Percentiles rank a stretch among this genome's conserved stretches.
Conservation (phyloP, 805 yeast genomes). For the Candida koratica region DNA sequence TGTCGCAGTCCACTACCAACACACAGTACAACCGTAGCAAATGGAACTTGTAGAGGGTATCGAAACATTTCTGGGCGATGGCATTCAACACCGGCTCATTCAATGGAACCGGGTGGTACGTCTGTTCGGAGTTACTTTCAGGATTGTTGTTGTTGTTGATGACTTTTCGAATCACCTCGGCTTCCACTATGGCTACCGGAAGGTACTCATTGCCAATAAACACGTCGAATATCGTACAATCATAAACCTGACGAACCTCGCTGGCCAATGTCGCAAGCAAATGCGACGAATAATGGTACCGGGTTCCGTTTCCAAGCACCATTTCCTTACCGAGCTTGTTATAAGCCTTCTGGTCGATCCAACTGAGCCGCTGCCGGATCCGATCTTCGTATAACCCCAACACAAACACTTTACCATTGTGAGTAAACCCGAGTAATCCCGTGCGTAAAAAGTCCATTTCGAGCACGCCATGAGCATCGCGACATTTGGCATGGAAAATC, state of each 20-base stretch:
- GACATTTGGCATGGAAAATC: slow-evolving; percentile 78
- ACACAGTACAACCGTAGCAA: slow-evolving; percentile 78
- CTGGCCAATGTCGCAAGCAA: slow-evolving; percentile 79
- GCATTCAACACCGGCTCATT: slow-evolving; percentile 42
- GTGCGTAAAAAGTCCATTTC: slow-evolving; percentile 84
- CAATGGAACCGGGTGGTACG: slow-evolving; percentile 37
- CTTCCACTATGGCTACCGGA: slow-evolving; percentile 82
- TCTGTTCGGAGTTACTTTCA: slow-evolving; percentile 12
- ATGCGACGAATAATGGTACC: slow-evolving; percentile 85
- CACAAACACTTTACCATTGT: slow-evolving; percentile 81
- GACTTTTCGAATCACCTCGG: slow-evolving; percentile 42
- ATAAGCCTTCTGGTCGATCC: slow-evolving; percentile 51
- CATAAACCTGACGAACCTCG: slow-evolving; percentile 75
- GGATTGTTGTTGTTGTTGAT: slow-evolving; percentile 20
- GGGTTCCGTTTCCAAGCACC: slow-evolving; percentile 36
- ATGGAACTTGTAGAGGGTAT: slow-evolving; percentile 47
- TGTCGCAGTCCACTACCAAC: slow-evolving; percentile 70
- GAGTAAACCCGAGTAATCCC: slow-evolving; percentile 84
- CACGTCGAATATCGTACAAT: slow-evolving; percentile 88
- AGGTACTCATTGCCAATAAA: slow-evolving; percentile 74
- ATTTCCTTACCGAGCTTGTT: slow-evolving; percentile 26
- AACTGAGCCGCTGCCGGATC: slow-evolving; percentile 68
- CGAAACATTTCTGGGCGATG: slow-evolving; percentile 43
- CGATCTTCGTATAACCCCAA: slow-evolving; percentile 90
- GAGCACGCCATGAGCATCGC: slow-evolving; percentile 63